Base-by-base conservation (phyloP, 768 basidiomycete species). In the Boletus reticuloceps region DNA sequence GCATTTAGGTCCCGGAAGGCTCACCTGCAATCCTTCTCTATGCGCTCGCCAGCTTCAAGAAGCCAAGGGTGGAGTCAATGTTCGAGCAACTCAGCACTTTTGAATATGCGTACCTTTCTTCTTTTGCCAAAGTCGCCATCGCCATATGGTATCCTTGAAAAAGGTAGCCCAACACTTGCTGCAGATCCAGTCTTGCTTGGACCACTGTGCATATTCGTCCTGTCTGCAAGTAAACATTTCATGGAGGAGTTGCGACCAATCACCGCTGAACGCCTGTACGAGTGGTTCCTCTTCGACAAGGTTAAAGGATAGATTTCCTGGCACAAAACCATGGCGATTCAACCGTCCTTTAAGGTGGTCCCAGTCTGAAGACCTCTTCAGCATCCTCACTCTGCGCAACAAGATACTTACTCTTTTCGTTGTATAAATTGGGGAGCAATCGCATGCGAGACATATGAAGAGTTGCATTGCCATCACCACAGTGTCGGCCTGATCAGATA, bases 151-250 rank as follows among this genome's bases (percentile, higher is more conserved):
- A 32, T 58, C 46, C 4, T 2, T 0, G 19, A 58, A 6, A 22
- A 56, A 41, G 9, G 5, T 0, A 5, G 0, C 12, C 54, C 49
- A 57, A 12, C 57, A 58, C 0, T 1, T 0, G 1, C 1, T 0
- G 17, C 54, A 58, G 11, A 10, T n/a, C 54, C 49, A 56, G 11
- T 56, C 49, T 11, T 51, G 14, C 17, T 34, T 57, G 4, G 57
- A 47, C 57, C 55, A 57, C 14, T 37, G 1, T 8, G 31, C 34
- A 16, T 50, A 58, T 20, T 17, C 29, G 6, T 37, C 40, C 5
- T 4, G 4, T 43, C 25, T 47, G 47, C 36, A 51, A 25, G 22
- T 22, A 9, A 56, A 50, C 47, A 58, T 36, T 13, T 29, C 47
- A 20, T 34, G 36, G 7, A 50, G 8, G 27, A 56, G 43, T 45